phyloP scores from a whole-genome alignment of 768 basidiomycete species.

The Tulasnella sp. region DNA sequence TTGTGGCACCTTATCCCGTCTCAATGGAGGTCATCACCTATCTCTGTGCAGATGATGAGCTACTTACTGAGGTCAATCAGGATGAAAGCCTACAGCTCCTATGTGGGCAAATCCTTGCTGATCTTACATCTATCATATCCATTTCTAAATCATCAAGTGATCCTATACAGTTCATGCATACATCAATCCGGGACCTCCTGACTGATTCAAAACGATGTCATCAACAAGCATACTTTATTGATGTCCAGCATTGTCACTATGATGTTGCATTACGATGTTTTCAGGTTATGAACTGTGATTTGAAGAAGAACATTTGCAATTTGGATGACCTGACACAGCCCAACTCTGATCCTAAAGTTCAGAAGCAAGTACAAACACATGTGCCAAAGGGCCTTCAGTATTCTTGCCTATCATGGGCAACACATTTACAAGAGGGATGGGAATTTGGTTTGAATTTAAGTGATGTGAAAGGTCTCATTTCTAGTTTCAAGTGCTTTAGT shows the following conservation, averaged over 20 bases:
- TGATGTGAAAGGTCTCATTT: neutral
- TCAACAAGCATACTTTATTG: neutral
- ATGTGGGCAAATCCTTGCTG: neutral
- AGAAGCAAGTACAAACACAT: neutral
- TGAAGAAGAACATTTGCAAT: neutral
- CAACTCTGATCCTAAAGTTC: neutral
- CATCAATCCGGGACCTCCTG: neutral
- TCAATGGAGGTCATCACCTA: neutral
- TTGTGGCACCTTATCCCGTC: neutral
- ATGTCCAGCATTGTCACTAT: neutral
- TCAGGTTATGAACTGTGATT: neutral
- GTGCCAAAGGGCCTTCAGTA: neutral
- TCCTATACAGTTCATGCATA: neutral
- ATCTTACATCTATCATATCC: neutral
- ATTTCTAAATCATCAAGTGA: neutral
- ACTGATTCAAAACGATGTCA: neutral
- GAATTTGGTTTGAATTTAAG: neutral
- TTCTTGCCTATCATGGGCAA: neutral
- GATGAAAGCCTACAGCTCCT: neutral
- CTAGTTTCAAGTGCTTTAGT: neutral
- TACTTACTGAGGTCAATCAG: neutral
- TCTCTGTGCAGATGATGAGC: neutral
- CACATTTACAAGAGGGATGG: neutral
- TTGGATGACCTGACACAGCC: neutral
- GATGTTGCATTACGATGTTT: neutral